Percentiles rank a stretch among this genome's conserved stretches.
phyloP scores from a whole-genome alignment of 2,329 filamentous ascomycete species.

The Coleophoma crateriformis region DNA sequence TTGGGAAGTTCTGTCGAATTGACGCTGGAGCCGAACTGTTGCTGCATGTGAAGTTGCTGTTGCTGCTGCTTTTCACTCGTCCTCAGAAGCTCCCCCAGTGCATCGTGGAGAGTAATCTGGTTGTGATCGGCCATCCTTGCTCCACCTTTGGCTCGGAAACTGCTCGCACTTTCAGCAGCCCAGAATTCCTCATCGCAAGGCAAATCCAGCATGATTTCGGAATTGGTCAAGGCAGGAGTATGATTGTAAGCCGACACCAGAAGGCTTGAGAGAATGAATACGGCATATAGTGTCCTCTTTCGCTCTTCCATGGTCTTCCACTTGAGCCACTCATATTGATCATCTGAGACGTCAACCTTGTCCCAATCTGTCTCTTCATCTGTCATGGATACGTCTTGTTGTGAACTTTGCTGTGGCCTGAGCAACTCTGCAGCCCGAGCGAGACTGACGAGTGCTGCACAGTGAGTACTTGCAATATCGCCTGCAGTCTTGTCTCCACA shows the following conservation, averaged over 20 bases:
- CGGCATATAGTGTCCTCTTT: conserved; percentile 85
- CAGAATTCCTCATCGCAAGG: conserved; percentile 93
- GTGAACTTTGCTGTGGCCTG: conserved; percentile 33
- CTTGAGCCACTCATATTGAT: conserved; percentile 74
- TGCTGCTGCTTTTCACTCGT: conserved; percentile 63
- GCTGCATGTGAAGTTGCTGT: conserved; percentile 52
- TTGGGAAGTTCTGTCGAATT: conserved; percentile 44
- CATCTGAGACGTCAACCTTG: conserved; percentile 38
- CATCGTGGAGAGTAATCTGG: conserved; percentile 72
- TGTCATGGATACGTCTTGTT: conserved; percentile 37
- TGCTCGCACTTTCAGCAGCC: conserved; percentile 74
- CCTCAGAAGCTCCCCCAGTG: conserved; percentile 73
- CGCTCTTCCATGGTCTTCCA: conserved; percentile 90
- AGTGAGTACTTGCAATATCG: conserved; percentile 89
- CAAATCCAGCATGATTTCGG: conserved; percentile 82
- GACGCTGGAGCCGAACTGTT: conserved; percentile 42
- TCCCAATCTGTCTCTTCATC: conserved; percentile 55
- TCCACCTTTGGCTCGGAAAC: conserved; percentile 76
- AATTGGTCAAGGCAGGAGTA: conserved; percentile 85
- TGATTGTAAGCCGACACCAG: conserved; percentile 92
- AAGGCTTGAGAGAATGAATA: conserved; percentile 88
- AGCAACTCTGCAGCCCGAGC: conserved; percentile 82
- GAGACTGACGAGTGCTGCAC: conserved; percentile 83
- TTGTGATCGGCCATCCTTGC: conserved; percentile 62
- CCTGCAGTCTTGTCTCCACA: conserved; percentile 87